Percentiles rank a stretch among this genome's conserved stretches.
Conservation (phyloP, 2,329 filamentous ascomycete species). For the Raffaelea arxii region DNA sequence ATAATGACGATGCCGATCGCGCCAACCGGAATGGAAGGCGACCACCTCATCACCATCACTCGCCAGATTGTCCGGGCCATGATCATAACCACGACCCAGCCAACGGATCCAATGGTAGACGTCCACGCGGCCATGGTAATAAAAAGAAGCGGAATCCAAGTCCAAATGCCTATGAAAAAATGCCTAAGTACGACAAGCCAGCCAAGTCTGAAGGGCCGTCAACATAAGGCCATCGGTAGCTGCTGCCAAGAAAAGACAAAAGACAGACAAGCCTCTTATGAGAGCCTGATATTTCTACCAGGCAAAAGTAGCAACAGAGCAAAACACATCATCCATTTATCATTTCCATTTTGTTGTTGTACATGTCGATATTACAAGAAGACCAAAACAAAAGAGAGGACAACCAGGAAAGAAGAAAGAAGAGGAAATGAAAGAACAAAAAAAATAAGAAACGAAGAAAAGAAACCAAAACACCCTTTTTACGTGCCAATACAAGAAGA, state of each 20-base stretch:
- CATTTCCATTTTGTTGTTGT: background rate
- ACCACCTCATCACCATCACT: constrained; percentile 19
- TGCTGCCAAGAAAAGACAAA: background rate
- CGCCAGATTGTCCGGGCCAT: constrained; percentile 23
- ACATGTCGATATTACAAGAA: background rate
- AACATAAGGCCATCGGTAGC: too few relatives aligned
- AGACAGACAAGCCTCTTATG: background rate
- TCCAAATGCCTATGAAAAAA: constrained; percentile 75
- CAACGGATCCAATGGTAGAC: constrained; percentile 13
- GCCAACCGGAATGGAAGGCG: constrained; percentile 13
- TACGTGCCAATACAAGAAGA: background rate
- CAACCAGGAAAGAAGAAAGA: background rate
- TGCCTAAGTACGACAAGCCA: constrained; percentile 41
- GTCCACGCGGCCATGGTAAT: constrained; percentile 8
- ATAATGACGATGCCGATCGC: constrained; percentile 10
- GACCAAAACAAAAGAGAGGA: background rate
- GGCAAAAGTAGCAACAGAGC: background rate
- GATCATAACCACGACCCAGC: constrained; percentile 17
- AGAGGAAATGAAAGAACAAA: background rate
- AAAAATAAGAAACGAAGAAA: too few relatives aligned
- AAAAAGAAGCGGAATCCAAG: constrained; percentile 46
- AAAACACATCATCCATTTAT: background rate
- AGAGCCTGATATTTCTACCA: background rate
- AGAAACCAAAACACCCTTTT: too few relatives aligned
- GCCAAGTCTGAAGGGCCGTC: background rate